Base-by-base conservation (phyloP, 208 protist genomes). In the Trypanosoma mega region DNA sequence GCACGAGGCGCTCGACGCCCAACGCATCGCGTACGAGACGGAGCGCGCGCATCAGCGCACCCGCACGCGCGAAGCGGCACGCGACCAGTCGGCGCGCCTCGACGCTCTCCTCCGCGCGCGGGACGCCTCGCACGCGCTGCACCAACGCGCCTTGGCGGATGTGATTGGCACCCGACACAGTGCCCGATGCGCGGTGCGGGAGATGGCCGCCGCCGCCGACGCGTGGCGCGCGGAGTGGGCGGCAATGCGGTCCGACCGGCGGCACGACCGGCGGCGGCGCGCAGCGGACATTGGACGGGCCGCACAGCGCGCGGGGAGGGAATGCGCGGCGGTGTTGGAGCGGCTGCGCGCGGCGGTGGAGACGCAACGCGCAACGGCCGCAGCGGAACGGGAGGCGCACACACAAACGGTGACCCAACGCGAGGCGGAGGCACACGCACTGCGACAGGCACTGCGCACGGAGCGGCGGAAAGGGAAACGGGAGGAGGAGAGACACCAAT, bases 1-100 rank as follows among this genome's bases (percentile, higher is more conserved):
- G 16, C 70, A 72, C 11, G 62, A 86, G 50, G 76, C 82, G 53
- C 68, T 92, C 20, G 85, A 88, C 49, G 72, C 74, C 24, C 85
- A 89, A 58, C 78, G 78, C 20, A 21, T 29, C 18, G 63, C 67
- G 27, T 87, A 92, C 73, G 81, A 92, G 60, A 47, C 71, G 29
- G 81, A 67, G 16, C 57, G 44, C 9, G 68, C 73, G 41, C 78
- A 75, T 23, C 41, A n/a, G n/a, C n/a, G n/a, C n/a, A n/a, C 45
- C 8, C 12, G 45, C 12, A 12, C 34, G 12, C 12, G 34, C 6
- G 34, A 78, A 92, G 64, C 51, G 70, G 31, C 78, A 67, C 11
- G 52, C 37, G 7, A 72, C 73, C 36, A 74, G 78, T 23, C 44
- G 33, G 21, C 52, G 65, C 41, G 51, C 74, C 23, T 73, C n/a